Evolutionary conservation across 345 rosid species (phyloP).

Genomic region (Eucalyptus brandiana): DNA sequence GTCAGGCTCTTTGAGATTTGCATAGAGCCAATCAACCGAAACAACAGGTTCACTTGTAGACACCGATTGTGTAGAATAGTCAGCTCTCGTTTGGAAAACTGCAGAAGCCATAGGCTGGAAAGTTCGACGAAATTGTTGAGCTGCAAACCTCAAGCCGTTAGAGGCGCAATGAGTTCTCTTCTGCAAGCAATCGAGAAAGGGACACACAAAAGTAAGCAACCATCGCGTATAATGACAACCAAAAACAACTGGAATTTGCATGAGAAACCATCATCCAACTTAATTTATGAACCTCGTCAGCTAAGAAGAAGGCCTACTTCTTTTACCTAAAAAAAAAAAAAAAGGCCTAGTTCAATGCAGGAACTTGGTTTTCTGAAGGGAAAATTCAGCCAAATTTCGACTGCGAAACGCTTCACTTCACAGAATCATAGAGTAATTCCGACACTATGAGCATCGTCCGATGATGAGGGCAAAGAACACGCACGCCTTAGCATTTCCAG

Average conservation of each 20-base stretch:
- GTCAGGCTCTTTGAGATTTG: slow-evolving; percentile 67
- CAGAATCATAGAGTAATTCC: neutral
- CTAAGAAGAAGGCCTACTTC: neutral
- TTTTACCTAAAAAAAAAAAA: no score
- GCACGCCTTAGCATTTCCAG: neutral
- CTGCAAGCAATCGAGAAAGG: slow-evolving; percentile 9
- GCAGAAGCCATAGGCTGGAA: slow-evolving; percentile 43
- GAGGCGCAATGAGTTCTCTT: slow-evolving; percentile 15
- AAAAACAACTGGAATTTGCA: neutral
- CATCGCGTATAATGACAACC: neutral
- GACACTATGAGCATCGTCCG: neutral
- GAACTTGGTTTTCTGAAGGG: neutral
- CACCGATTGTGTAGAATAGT: slow-evolving; percentile 33
- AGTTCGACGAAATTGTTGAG: slow-evolving; percentile 13
- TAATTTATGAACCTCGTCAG: neutral
- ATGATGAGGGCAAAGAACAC: neutral
- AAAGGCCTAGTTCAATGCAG: neutral
- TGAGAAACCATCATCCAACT: neutral
- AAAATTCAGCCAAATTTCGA: neutral
- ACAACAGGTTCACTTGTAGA: slow-evolving; percentile 66
- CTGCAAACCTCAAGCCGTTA: neutral
- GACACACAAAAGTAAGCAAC: neutral
- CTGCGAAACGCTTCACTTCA: neutral
- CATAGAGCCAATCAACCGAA: slow-evolving; percentile 92
- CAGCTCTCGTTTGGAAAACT: slow-evolving; percentile 7